phyloP scores from a whole-genome alignment of 805 yeast genomes.

The Cyberlindnera japonica region DNA sequence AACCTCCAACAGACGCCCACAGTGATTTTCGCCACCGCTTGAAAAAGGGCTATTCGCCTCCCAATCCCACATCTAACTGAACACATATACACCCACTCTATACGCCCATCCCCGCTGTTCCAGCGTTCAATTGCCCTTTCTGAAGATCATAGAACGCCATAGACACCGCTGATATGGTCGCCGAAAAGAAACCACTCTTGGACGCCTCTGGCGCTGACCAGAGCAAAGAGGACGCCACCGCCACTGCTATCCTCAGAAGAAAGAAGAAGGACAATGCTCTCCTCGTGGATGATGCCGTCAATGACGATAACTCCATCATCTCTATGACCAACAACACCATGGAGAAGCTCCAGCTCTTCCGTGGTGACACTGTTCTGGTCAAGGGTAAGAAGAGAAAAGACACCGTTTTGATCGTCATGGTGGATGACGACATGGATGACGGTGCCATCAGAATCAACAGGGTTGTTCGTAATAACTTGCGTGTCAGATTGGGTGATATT shows the following conservation, averaged over 20 bases:
- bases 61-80: neutral
- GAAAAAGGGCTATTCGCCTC: constrained; percentile 8
- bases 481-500: constrained; percentile 92
- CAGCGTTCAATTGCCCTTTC: neutral
- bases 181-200: constrained; percentile 42
- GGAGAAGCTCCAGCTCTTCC: constrained; percentile 90
- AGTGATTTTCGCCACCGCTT: constrained; percentile 13
- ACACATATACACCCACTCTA: neutral
- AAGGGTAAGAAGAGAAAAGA: constrained; percentile 98
- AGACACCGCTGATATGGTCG: constrained; percentile 16
- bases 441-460: constrained; percentile 94
- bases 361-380: constrained; percentile 96
- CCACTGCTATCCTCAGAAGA: constrained; percentile 94
- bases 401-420: constrained; percentile 91
- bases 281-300: constrained; percentile 93
- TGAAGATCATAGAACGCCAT: neutral
- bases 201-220: constrained; percentile 69
- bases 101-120: constrained; percentile 1
- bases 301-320: constrained; percentile 95
- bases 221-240: constrained; percentile 65
- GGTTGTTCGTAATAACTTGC: constrained; percentile 90
- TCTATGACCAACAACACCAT: constrained; percentile 93
- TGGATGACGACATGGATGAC: constrained; percentile 95
- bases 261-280: constrained; percentile 95
- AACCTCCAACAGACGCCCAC: neutral